Evolutionary conservation across 768 basidiomycete genomes (phyloP), one percentile per base, ranked within the genome.

Genomic region (Lactifluus rugatus): DNA sequence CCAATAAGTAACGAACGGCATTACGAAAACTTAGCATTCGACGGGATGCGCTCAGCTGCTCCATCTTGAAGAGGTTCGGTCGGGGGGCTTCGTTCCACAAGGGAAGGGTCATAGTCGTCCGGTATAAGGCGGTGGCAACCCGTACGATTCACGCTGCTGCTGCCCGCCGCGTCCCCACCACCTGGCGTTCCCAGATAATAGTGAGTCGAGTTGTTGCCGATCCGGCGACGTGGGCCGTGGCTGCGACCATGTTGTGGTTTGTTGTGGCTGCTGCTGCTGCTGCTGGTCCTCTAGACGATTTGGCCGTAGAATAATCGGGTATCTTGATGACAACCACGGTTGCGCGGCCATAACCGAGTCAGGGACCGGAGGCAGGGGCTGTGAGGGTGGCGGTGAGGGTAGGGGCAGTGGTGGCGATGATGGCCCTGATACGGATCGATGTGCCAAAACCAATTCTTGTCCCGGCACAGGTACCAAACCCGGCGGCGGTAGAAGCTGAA

Each of bases 121-220:
- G 48, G 48, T 31, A 31, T 60, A 60, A 5, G 58, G 58, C 1
- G 58, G 58, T 5, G 52, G 58, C 23, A 45, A 6, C 17, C 10
- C 3, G 5, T 51, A 31, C 32, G 31, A 21, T 34, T 42, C 45
- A 2, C 17, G 41, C 7, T 9, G n/a, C 7, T 19, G 41, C n/a
- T n/a, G 16, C 16, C 37, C 37, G 19, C n/a, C 19, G 8, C 41
- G 42, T 13, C 42, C 42, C 42, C 42, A 44, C 42, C 42, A 8
- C 21, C 42, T 10, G 42, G 21, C 4, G 13, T 8, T 23, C 42
- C 21, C 42, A 14, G 23, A 23, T 5, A 44, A 23, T 5, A 19
- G 9, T 21, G 16, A 10, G 21, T 44, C 42, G 4, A 11, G 10
- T 6, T 23, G 10, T 13, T 11, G 42, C 19, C 16, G 41, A n/a